phyloP scores from a whole-genome alignment of 257 asterid species.

The Przewalskia tangutica region DNA sequence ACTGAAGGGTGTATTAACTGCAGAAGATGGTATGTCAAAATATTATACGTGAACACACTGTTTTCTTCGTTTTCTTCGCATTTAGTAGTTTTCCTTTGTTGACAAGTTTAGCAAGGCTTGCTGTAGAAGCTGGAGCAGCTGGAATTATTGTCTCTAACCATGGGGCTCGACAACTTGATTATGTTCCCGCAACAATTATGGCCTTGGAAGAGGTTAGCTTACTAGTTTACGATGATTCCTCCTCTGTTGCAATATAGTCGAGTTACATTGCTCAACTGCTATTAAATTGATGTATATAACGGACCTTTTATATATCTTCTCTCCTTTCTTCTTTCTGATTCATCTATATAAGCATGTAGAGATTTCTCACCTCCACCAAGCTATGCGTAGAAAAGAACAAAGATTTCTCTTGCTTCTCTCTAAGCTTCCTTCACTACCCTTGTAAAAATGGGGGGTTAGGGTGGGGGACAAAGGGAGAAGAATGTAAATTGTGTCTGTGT shows the following conservation, averaged over 20 bases:
- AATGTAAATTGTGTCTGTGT: background rate
- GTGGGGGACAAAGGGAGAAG: background rate
- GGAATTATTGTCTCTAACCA: conserved; percentile 85
- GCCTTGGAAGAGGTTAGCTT: conserved; percentile 65
- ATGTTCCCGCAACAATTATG: conserved; percentile 55
- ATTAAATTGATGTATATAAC: background rate
- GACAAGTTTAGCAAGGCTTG: conserved; percentile 34
- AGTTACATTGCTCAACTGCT: background rate
- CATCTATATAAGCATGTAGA: background rate
- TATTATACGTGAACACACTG: background rate
- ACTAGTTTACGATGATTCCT: background rate
- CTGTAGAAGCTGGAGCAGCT: conserved; percentile 58
- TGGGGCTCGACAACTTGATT: conserved; percentile 87
- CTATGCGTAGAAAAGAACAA: background rate
- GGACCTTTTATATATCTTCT: background rate
- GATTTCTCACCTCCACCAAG: background rate
- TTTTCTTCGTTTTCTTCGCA: background rate
- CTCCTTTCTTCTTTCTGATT: background rate
- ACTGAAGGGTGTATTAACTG: conserved; percentile 72
- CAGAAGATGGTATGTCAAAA: conserved; percentile 60
- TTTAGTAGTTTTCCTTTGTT: background rate
- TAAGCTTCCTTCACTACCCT: background rate
- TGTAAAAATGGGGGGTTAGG: background rate
- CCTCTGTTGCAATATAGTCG: background rate
- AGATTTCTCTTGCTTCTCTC: background rate